These are phyloP conservation scores for Verbena officinalis DNA, from an alignment of 257 asterid species.

Conservation along the genomic window DNA sequence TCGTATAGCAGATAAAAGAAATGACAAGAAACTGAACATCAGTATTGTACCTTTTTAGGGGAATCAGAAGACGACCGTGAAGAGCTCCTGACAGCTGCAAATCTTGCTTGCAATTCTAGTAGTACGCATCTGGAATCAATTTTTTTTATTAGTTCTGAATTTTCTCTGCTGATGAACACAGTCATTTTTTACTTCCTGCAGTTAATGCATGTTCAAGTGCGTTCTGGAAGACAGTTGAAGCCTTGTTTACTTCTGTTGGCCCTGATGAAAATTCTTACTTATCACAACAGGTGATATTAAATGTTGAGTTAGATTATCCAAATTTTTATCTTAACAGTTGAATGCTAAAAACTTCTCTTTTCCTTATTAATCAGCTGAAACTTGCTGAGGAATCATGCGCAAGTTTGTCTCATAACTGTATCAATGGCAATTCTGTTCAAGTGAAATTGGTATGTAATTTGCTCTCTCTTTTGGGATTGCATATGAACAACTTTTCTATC, in stretches of 20 bases:
- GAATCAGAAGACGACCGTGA: conserved; percentile 92
- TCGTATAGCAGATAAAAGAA: conserved; percentile 6
- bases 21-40: background rate
- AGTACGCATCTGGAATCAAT: conserved; percentile 43
- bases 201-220: conserved; percentile 76
- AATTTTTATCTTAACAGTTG: conserved; percentile 14
- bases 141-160: conserved; percentile 12
- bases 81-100: conserved; percentile 80
- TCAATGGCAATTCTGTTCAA: conserved; percentile 42
- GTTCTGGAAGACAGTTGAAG: conserved; percentile 84
- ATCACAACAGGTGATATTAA: conserved; percentile 59
- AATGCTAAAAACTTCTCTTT: conserved; percentile 20
- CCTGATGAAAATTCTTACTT: conserved; percentile 65
- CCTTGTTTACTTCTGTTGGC: conserved; percentile 63
- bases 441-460: conserved; percentile 40
- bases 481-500: background rate
- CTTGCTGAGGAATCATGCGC: conserved; percentile 56
- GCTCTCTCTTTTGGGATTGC: conserved; percentile 18
- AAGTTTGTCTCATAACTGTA: conserved; percentile 43
- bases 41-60: conserved; percentile 52
- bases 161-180: conserved; percentile 14
- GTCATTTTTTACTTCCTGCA: conserved; percentile 38
- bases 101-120: conserved; percentile 61
- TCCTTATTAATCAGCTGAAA: conserved; percentile 57
- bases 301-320: conserved; percentile 27